phyloP scores from a whole-genome alignment of 2,329 filamentous ascomycete genomes.

The Aspergillus ochraceoroseus region DNA sequence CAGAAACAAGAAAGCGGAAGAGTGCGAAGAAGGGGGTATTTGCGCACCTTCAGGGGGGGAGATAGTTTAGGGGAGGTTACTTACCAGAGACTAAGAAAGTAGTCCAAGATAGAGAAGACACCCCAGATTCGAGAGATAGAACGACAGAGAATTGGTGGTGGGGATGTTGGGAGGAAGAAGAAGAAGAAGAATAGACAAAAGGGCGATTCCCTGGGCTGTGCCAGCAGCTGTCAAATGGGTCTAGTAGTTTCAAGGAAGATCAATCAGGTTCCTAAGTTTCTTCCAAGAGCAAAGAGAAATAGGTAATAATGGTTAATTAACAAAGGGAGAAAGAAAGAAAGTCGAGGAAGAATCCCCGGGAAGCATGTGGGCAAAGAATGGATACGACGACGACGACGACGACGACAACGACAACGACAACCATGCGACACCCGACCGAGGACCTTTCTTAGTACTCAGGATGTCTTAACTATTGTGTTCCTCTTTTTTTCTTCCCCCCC shows the following conservation, averaged over 20 bases:
- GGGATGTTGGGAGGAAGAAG: conserved; percentile 6
- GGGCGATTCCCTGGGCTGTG: conserved; percentile 12
- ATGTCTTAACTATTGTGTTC: too few species aligned
- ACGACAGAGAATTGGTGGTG: conserved; percentile 6
- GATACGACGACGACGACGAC: conserved; percentile 10
- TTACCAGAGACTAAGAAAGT: conserved; percentile 4
- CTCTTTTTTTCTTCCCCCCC: too few species aligned
- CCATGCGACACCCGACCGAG: too few species aligned
- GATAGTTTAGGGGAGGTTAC: conserved; percentile 11
- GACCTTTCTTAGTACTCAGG: too few species aligned
- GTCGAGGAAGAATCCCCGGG: conserved; percentile 9
- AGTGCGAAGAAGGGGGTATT: conserved; percentile 15
- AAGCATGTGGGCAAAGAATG: conserved; percentile 11
- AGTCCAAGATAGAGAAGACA: conserved; percentile 10
- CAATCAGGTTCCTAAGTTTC: too few species aligned
- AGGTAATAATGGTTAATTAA: conserved; percentile 1
- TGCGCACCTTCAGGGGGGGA: conserved; percentile 17
- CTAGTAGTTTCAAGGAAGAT: conserved; percentile 2
- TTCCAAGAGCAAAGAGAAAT: background rate
- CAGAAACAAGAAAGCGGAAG: conserved; percentile 15
- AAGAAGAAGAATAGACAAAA: conserved; percentile 3
- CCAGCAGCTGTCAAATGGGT: conserved; percentile 21
- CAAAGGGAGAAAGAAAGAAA: conserved; percentile 15
- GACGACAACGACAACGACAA: too few species aligned
- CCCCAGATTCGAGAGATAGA: conserved; percentile 11